Evolutionary conservation across 1,139 yeast genomes (phyloP), one percentile per base, ranked within the genome.

Genomic region (Geotrichum aggregatum): DNA sequence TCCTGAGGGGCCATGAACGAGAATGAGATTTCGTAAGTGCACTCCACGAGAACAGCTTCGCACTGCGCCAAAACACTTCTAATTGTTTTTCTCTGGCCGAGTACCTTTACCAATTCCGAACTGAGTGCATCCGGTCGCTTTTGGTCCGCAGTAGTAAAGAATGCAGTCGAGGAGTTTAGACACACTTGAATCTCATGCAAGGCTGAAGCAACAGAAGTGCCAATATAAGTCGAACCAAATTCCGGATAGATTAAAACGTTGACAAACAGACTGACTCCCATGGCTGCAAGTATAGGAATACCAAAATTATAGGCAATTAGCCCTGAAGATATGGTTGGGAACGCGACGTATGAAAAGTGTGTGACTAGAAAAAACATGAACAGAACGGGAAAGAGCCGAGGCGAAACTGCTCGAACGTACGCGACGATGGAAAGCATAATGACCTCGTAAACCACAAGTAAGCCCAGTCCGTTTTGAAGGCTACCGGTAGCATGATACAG

Each of bases 201-300:
- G 0, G 74, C 65, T 26, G 68, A 69, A 1, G 74, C 62, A 6
- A 75, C 68, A 1, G 76, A 66, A 40, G 68, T 69, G 33, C 80
- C 80, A 11, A 77, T 60, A 56, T 72, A 74, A 0, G 77, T 70
- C 16, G 78, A 72, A 7, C 81, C 81, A 63, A 76, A 75, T 55
- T 77, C 81, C 1, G 81, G 81, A 56, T 74, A 76, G 10, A 77
- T 55, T 1, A 65, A 44, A 43, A 77, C 52, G 54, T 75, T 76
- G 60, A 75, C 71, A 22, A 71, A 66, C 16, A 75, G 54, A 0
- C 77, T 67, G 50, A 75, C 62, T 0, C 72, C 76, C 47, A 76
- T 73, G 13, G 78, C 78, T 13, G 75, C 42, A 40, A 74, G 68
- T 52, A 76, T 69, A 0, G 81, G 81, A 0, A 69, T 65, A 3